Evolutionary conservation across 2,329 filamentous ascomycete genomes (phyloP), one percentile per base, ranked within the genome.

Genomic region (Ophiostoma quercus): DNA sequence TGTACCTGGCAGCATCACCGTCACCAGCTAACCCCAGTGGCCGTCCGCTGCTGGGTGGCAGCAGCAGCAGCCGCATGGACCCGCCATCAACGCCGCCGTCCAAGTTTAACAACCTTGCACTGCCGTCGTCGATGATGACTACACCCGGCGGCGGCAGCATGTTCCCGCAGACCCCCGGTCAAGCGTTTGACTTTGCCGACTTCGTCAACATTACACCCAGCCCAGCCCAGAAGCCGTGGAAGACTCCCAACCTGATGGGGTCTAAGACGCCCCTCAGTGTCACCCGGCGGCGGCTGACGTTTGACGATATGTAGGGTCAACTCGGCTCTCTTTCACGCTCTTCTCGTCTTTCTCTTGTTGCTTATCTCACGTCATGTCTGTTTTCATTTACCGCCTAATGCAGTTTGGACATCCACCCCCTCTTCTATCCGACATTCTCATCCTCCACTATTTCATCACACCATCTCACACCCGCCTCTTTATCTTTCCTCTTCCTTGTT

Each of bases 121-220:
- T 91, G 72, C 93, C 88, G 29, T 96, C 88, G 70, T 96, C 89
- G 34, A 92, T 94, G 87, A 94, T 95, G 91, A 90, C 87, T n/a
- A 95, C 92, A 12, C 92, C 92, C 1, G 88, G 89, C 68, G 90
- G 89, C 57, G 86, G 87, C 72, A 90, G 88, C 75, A 76, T 90
- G 66, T 87, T 88, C 75, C 87, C 90, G 68, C 88, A 87, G 73
- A 98, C 94, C 0, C 94, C 94, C 0, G 90, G 90, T 19, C 91
- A 94, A 76, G 81, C 79, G 66, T 96, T 98, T 79, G 96, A 98
- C 81, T 96, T 98, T 80, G 88, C 93, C 68, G 95, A 99, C 77
- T 99, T 97, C 80, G 90, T 98, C 77, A 97, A 98, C 80, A 94
- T 98, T 78, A 97, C 95, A 7, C 95, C 95, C 0, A 97, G 92